A percentile compares a stretch with the other conserved stretches of the same genome.
Conservation (phyloP, 2,329 filamentous ascomycete genomes). For the Colletotrichum tabaci region DNA sequence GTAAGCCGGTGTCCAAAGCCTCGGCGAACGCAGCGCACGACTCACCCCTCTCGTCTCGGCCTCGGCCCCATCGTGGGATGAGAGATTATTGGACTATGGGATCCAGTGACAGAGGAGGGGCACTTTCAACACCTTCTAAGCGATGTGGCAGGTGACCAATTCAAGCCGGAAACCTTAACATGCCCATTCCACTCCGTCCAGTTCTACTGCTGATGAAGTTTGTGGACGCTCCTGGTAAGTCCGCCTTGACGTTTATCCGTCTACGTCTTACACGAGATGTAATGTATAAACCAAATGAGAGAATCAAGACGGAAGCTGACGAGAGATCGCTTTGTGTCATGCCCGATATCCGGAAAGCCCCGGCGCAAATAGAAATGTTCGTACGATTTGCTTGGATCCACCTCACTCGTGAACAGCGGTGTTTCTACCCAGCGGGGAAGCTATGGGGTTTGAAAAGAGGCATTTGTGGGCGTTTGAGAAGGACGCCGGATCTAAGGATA, state of each 20-base stretch:
- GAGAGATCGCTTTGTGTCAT: background rate
- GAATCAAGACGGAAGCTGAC: background rate
- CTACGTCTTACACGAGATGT: background rate
- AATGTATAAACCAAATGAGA: too few species aligned
- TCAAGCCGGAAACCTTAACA: background rate
- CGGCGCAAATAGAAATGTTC: constrained; percentile 1
- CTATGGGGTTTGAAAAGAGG: background rate
- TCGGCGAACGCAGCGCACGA: constrained; percentile 17
- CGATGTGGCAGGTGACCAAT: constrained; percentile 11
- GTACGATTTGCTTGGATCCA: constrained; percentile 19
- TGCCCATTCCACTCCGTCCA: background rate
- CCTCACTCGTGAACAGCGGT: background rate
- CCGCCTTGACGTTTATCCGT: background rate
- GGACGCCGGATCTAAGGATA: background rate
- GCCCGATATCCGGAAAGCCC: constrained; percentile 1
- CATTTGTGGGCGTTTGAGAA: constrained; percentile 15
- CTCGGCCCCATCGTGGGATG: constrained; percentile 2
- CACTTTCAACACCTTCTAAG: background rate
- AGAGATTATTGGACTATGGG: background rate
- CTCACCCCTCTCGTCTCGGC: background rate
- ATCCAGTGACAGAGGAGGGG: background rate
- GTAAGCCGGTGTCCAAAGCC: background rate
- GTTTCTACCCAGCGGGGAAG: background rate
- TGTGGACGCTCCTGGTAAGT: background rate
- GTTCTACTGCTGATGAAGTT: background rate